Evolutionary conservation across 2,329 filamentous ascomycete genomes (phyloP).

Genomic region (Trichoderma cornu-damae): DNA sequence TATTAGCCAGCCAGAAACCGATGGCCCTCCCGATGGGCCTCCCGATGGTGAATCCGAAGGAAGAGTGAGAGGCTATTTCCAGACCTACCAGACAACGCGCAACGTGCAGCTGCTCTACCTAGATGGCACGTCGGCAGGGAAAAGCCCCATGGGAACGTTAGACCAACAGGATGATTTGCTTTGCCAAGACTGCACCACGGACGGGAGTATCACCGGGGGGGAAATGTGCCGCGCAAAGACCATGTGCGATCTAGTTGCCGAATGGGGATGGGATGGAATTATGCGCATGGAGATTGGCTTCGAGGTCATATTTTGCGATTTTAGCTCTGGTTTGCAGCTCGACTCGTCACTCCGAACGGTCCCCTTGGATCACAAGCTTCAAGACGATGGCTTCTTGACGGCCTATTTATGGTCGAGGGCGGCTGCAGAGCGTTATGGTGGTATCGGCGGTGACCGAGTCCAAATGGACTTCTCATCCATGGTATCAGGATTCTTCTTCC

Average conservation of each 20-base stretch:
- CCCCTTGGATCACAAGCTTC: conserved; percentile 11
- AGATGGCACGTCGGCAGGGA: conserved; percentile 65
- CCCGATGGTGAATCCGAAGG: conserved; percentile 1
- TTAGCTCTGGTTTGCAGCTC: conserved; percentile 41
- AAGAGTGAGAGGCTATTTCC: conserved; percentile 51
- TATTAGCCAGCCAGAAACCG: background rate
- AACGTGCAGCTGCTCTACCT: conserved; percentile 60
- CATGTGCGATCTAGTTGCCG: conserved; percentile 50
- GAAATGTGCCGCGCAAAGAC: conserved; percentile 50
- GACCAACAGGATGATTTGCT: conserved; percentile 63
- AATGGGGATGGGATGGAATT: conserved; percentile 59
- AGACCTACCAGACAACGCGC: conserved; percentile 57
- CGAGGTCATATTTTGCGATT: conserved; percentile 65
- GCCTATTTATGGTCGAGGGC: conserved; percentile 40
- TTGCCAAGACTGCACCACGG: conserved; percentile 33
- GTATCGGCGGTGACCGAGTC: conserved; percentile 39
- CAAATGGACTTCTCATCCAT: conserved; percentile 46
- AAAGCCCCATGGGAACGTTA: conserved; percentile 59
- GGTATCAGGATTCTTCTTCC: conserved; percentile 48
- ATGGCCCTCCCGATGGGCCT: background rate
- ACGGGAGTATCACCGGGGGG: conserved; percentile 25
- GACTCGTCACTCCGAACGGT: conserved; percentile 31
- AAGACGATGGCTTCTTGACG: conserved; percentile 27
- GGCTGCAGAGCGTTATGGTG: conserved; percentile 42
- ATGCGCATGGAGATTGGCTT: conserved; percentile 66